These are phyloP conservation scores for Vanderwaltozyma polyspora DNA, from an alignment of 805 yeast genomes.

Conservation along the genomic window DNA sequence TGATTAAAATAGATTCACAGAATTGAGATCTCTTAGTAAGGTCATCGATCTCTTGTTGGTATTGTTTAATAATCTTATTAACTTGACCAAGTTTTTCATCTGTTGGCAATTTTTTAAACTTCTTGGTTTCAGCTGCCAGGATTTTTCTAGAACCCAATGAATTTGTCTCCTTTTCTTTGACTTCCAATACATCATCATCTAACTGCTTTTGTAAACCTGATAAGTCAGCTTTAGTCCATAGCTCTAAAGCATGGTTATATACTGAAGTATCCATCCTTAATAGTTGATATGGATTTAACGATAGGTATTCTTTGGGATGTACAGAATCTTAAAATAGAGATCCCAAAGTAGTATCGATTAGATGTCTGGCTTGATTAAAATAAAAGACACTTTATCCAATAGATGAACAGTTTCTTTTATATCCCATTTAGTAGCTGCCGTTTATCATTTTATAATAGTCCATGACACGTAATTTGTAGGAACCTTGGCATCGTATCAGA, in stretches of 20 bases:
- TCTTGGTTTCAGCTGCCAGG: constrained; percentile 73
- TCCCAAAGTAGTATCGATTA: too few relatives aligned
- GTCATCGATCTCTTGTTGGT: constrained; percentile 80
- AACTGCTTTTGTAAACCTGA: constrained; percentile 58
- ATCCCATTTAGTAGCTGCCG: too few relatives aligned
- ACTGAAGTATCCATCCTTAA: constrained; percentile 21
- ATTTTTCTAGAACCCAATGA: constrained; percentile 64
- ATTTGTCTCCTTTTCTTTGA: constrained; percentile 56
- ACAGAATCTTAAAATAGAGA: not conserved
- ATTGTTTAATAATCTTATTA: constrained; percentile 48
- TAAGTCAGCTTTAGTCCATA: constrained; percentile 68
- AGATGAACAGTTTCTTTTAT: too few relatives aligned
- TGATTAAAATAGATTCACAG: constrained; percentile 63
- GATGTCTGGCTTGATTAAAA: too few relatives aligned
- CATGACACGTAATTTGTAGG: too few relatives aligned
- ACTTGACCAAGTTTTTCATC: constrained; percentile 44
- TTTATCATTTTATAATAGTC: too few relatives aligned
- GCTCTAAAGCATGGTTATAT: constrained; percentile 43
- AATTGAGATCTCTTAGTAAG: constrained; percentile 67
- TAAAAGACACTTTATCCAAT: too few relatives aligned
- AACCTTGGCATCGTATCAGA: not conserved
- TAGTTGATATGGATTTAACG: too few relatives aligned
- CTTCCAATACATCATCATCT: constrained; percentile 63
- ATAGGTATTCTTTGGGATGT: not conserved
- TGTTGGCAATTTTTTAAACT: constrained; percentile 50